phyloP scores from a whole-genome alignment of 2,329 filamentous ascomycete species.

The Talaromyces amestolkiae region DNA sequence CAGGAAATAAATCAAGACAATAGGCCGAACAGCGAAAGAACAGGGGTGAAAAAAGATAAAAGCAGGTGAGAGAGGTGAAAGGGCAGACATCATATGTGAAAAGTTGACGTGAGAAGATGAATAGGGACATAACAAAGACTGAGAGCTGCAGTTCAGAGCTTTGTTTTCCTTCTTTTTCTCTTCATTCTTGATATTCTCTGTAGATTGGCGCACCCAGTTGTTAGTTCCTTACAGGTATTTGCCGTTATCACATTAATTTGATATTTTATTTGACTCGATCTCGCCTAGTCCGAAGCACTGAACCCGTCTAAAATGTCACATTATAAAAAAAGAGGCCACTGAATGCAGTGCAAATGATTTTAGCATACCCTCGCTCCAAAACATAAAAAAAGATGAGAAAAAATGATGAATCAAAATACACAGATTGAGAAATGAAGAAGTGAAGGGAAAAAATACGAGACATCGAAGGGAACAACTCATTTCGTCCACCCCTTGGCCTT shows the following conservation, averaged over 20 bases:
- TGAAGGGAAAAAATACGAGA: neutral
- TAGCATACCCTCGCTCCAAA: slow-evolving; percentile 20
- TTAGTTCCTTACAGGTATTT: too few species aligned
- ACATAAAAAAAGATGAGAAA: slow-evolving; percentile 4
- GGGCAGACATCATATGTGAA: too few species aligned
- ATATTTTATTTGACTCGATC: neutral
- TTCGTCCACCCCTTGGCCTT: slow-evolving; percentile 70
- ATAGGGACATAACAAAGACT: too few species aligned
- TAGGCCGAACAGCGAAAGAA: too few species aligned
- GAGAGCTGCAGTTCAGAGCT: too few species aligned
- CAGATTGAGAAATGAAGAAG: neutral
- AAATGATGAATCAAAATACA: slow-evolving; percentile 11
- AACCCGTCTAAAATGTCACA: neutral
- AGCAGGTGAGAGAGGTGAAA: too few species aligned
- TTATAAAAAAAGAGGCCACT: slow-evolving; percentile 1
- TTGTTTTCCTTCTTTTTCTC: too few species aligned
- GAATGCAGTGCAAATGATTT: slow-evolving; percentile 6
- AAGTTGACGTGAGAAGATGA: too few species aligned
- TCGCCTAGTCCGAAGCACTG: neutral
- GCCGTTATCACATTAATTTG: neutral
- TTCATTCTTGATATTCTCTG: too few species aligned
- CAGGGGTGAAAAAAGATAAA: too few species aligned
- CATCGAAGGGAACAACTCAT: slow-evolving; percentile 21
- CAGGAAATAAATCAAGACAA: too few species aligned
- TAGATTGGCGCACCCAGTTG: too few species aligned